Evolutionary conservation across 2,329 filamentous ascomycete genomes (phyloP).

Genomic region (Leptographium lundbergii): DNA sequence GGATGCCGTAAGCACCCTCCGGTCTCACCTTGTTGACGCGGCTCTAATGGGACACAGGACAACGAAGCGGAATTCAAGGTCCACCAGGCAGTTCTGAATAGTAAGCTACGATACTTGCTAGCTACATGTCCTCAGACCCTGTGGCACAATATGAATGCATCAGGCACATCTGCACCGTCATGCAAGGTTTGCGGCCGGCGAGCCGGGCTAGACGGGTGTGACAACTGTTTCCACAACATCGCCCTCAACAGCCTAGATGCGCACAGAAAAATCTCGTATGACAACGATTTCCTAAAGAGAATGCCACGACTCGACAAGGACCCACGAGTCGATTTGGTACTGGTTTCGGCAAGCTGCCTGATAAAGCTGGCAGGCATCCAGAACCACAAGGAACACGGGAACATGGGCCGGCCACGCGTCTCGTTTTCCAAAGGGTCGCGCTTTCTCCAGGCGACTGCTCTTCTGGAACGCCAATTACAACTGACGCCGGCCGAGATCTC

Average conservation of each 20-base stretch:
- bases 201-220: slow-evolving; percentile 1
- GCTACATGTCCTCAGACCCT: slow-evolving; percentile 24
- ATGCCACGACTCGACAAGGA: slow-evolving; percentile 19
- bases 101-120: slow-evolving; percentile 32
- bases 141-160: background rate
- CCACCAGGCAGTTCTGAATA: slow-evolving; percentile 21
- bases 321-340: slow-evolving; percentile 19
- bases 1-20: background rate
- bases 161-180: background rate
- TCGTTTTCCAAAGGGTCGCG: slow-evolving; percentile 15
- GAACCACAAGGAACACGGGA: background rate
- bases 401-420: slow-evolving; percentile 5
- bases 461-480: slow-evolving; percentile 37
- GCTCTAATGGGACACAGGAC: background rate
- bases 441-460: slow-evolving; percentile 34
- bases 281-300: slow-evolving; percentile 9
- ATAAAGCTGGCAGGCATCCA: slow-evolving; percentile 19
- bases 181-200: slow-evolving; percentile 13
- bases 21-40: background rate
- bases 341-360: slow-evolving; percentile 19
- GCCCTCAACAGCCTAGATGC: slow-evolving; percentile 11
- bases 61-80: background rate
- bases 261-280: slow-evolving; percentile 13
- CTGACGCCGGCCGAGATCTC: slow-evolving; percentile 31
- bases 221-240: slow-evolving; percentile 10